Conservation (phyloP, 1,139 yeast species). For the Entelexis sorbosivorans region DNA sequence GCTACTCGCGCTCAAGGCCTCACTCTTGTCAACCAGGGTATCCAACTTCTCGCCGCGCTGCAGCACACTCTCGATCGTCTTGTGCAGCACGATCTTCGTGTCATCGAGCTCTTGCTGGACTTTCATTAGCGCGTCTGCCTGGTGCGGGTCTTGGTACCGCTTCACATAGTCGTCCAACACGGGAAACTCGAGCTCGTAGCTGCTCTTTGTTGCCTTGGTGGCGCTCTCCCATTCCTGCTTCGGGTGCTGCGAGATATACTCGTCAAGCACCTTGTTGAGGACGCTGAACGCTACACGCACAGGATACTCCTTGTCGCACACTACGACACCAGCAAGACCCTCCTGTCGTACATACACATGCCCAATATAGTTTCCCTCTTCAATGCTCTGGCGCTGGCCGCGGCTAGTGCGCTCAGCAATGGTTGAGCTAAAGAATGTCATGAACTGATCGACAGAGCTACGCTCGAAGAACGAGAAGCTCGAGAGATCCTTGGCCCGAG, state of each 20-base stretch:
- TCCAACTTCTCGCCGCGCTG: conserved; percentile 96
- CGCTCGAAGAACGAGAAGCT: conserved; percentile 85
- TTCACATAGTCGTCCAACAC: conserved; percentile 58
- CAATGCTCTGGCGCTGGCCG: conserved; percentile 90
- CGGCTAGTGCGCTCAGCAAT: conserved; percentile 77
- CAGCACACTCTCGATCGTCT: conserved; percentile 86
- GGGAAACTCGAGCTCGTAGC: conserved; percentile 42
- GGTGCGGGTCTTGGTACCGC: conserved; percentile 92
- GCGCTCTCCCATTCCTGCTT: conserved; percentile 54
- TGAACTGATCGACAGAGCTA: conserved; percentile 49
- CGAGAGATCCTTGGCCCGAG: conserved; percentile 70
- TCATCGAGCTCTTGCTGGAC: conserved; percentile 97
- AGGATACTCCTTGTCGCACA: conserved; percentile 92
- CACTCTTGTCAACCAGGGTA: conserved; percentile 86
- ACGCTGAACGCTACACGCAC: conserved; percentile 94
- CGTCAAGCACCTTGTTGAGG: conserved; percentile 82
- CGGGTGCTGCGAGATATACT: conserved; percentile 77
- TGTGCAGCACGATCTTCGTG: conserved; percentile 89
- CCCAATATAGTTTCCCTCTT: conserved; percentile 80
- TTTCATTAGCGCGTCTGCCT: conserved; percentile 93
- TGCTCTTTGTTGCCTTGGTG: conserved; percentile 37
- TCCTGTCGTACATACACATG: conserved; percentile 86
- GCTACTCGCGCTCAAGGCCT: conserved; percentile 77
- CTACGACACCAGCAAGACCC: conserved; percentile 86
- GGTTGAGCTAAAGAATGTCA: conserved; percentile 88